phyloP scores from a whole-genome alignment of 1,139 yeast species.

The Saccharomyces hybrid region DNA sequence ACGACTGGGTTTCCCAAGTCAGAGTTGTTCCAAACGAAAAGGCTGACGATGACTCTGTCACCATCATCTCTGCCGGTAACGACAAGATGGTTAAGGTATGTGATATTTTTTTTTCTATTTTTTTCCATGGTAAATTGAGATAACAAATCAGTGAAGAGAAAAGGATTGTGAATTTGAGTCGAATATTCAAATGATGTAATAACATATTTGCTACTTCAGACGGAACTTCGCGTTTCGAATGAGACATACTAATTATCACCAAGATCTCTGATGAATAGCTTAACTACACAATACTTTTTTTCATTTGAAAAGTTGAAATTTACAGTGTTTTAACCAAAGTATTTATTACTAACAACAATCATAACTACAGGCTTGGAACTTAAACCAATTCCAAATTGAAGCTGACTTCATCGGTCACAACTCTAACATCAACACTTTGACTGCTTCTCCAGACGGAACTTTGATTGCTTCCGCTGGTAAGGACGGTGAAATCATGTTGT shows the following conservation, averaged over 20 bases:
- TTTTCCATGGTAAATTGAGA: slow-evolving; percentile 5
- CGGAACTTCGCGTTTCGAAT: slow-evolving; percentile 59
- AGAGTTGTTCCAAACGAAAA: slow-evolving; percentile 51
- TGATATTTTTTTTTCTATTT: slow-evolving; percentile 26
- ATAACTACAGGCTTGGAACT: slow-evolving; percentile 77
- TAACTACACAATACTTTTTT: too few species aligned
- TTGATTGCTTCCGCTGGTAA: slow-evolving; percentile 99
- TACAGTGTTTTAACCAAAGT: too few species aligned
- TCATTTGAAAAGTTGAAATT: too few species aligned
- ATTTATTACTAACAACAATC: too few species aligned
- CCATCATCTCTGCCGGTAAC: slow-evolving; percentile 97
- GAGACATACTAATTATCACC: slow-evolving; percentile 94
- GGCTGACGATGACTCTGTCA: slow-evolving; percentile 46
- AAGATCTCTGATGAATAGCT: slow-evolving; percentile 81
- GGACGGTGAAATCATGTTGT: slow-evolving; percentile 97
- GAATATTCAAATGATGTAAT: slow-evolving; percentile 48
- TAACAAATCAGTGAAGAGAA: too few species aligned
- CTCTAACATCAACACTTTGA: slow-evolving; percentile 96
- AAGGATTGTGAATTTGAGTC: background rate
- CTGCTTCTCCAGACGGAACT: slow-evolving; percentile 99
- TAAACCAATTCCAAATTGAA: slow-evolving; percentile 73
- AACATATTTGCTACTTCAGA: slow-evolving; percentile 99
- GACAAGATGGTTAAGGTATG: slow-evolving; percentile 99
- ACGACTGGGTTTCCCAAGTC: slow-evolving; percentile 98
- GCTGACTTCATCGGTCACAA: slow-evolving; percentile 99